Conservation (phyloP, 305 asterid genomes). For the Euphrasia arctica region DNA sequence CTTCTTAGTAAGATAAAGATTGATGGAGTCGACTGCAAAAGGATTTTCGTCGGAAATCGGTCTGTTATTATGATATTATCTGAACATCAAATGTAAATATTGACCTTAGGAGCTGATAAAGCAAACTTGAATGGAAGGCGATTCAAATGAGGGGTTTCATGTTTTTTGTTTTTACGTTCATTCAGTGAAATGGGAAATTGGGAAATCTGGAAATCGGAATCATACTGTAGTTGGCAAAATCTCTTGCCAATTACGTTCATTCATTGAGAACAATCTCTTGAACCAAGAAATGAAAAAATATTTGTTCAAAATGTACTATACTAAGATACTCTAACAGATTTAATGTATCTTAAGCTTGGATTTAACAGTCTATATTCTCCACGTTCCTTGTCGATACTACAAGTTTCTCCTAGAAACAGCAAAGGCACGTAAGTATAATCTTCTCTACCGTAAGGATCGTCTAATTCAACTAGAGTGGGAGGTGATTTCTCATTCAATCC, state of each 20-base stretch:
- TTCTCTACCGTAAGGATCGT: no score
- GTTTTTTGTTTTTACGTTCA: neutral
- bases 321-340: conserved; percentile 8
- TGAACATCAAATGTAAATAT: neutral
- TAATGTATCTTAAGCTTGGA: neutral
- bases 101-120: neutral
- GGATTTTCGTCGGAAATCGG: neutral
- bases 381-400: neutral
- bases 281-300: neutral
- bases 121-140: neutral
- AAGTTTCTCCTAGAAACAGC: no score
- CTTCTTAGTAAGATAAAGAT: neutral
- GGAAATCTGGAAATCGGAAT: conserved; percentile 1
- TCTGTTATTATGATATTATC: neutral
- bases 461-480: no score
- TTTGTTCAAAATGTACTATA: neutral
- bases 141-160: neutral
- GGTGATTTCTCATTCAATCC: no score
- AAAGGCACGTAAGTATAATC: no score
- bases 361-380: neutral
- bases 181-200: neutral
- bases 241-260: no score
- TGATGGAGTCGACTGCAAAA: no score
- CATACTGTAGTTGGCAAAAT: neutral
- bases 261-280: neutral